Percentiles rank a stretch among this genome's conserved stretches.
Conservation (phyloP, 371 early-diverging fungal genomes). For the Choanephora cucurbitarum region DNA sequence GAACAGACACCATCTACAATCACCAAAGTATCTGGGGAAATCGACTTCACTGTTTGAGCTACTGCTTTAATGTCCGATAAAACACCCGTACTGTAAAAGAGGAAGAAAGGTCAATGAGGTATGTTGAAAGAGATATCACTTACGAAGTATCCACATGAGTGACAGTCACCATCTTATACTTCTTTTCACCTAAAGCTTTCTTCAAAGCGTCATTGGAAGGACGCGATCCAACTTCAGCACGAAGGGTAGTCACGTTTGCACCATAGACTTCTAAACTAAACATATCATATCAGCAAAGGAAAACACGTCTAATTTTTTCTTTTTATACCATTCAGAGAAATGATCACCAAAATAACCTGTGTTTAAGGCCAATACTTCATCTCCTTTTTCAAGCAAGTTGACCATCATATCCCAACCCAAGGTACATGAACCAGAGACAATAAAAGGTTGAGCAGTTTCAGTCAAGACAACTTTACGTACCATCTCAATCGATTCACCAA, state of each 20-base stretch:
- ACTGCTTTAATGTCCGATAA: conserved; percentile 81
- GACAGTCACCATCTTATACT: conserved; percentile 86
- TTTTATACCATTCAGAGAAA: conserved; percentile 85
- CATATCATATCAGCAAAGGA: too few relatives aligned
- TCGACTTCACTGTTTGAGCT: conserved; percentile 70
- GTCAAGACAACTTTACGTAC: conserved; percentile 81
- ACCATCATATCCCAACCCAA: conserved; percentile 95
- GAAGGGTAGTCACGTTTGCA: conserved; percentile 78
- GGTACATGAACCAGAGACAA: conserved; percentile 93
- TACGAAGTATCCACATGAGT: conserved; percentile 97
- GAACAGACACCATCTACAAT: conserved; percentile 97
- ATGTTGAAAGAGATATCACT: conserved; percentile 26
- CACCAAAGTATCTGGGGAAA: conserved; percentile 88
- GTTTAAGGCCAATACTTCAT: conserved; percentile 87
- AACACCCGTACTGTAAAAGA: conserved; percentile 90
- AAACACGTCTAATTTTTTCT: neutral
- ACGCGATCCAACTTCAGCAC: conserved; percentile 67
- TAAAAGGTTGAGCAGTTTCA: conserved; percentile 89
- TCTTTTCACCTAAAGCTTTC: conserved; percentile 52
- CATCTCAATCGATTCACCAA: conserved; percentile 86
- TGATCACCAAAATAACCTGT: conserved; percentile 97
- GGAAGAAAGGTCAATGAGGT: too few relatives aligned
- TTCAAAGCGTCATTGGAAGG: conserved; percentile 64
- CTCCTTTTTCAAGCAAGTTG: conserved; percentile 89
- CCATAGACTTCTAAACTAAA: conserved; percentile 89